Evolutionary conservation across 2,329 filamentous ascomycete species (phyloP).

Genomic region (Coniochaeta hoffmannii): DNA sequence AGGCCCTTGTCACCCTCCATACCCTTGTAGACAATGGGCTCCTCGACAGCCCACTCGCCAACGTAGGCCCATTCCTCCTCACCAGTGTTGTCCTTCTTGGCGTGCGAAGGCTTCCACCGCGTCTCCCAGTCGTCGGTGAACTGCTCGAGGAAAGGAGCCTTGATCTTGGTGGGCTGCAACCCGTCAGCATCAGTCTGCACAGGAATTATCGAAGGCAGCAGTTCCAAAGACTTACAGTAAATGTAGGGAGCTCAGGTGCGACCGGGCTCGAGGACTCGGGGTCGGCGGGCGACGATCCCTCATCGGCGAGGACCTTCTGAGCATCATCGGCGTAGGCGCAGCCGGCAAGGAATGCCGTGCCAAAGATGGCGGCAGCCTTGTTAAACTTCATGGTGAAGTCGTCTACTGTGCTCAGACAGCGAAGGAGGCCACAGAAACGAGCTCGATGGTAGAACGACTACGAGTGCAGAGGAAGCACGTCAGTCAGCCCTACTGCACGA

Average conservation of each 20-base stretch:
- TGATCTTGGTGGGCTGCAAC: slow-evolving; percentile 70
- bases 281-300: slow-evolving; percentile 32
- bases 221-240: slow-evolving; percentile 62
- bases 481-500: background rate
- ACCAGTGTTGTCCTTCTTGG: slow-evolving; percentile 84
- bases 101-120: slow-evolving; percentile 90
- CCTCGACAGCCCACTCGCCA: slow-evolving; percentile 94
- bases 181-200: slow-evolving; percentile 6
- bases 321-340: slow-evolving; percentile 62
- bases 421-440: background rate
- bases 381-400: slow-evolving; percentile 71
- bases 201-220: background rate
- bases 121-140: slow-evolving; percentile 95
- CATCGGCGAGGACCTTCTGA: slow-evolving; percentile 46
- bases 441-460: slow-evolving; percentile 6
- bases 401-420: slow-evolving; percentile 11
- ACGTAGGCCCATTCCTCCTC: slow-evolving; percentile 98
- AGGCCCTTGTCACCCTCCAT: slow-evolving; percentile 94
- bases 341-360: slow-evolving; percentile 65
- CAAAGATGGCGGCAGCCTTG: slow-evolving; percentile 66
- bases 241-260: slow-evolving; percentile 65
- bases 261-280: slow-evolving; percentile 47
- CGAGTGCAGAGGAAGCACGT: slow-evolving; percentile 1
- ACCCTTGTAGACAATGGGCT: slow-evolving; percentile 82
- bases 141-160: slow-evolving; percentile 95